These are phyloP conservation scores for Tanacetum coccineum DNA, from an alignment of 129 eudicot species.

Conservation along the genomic window DNA sequence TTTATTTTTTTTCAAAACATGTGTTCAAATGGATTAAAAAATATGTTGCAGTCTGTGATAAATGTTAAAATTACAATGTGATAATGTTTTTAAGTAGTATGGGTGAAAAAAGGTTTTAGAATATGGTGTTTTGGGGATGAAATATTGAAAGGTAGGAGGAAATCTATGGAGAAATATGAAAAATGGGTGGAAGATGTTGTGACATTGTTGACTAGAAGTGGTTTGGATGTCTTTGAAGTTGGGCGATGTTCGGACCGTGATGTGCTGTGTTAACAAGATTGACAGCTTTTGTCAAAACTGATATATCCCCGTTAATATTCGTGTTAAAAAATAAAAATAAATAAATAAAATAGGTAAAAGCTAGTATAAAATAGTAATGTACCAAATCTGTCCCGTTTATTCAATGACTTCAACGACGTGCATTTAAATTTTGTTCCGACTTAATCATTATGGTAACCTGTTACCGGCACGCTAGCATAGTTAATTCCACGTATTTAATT, in stretches of 20 bases:
- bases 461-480: too few species aligned
- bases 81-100: not conserved
- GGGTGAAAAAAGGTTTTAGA: not conserved
- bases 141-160: slow-evolving; percentile 26
- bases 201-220: slow-evolving; percentile 26
- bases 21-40: not conserved
- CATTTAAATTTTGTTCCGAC: too few species aligned
- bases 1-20: too few species aligned
- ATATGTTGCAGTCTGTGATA: slow-evolving; percentile 19
- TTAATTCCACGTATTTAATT: too few species aligned
- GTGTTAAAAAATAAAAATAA: too few species aligned
- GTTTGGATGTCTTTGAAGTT: slow-evolving; percentile 20
- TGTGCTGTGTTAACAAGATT: not conserved
- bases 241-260: not conserved
- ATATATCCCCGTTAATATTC: too few species aligned
- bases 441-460: too few species aligned
- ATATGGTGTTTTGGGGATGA: slow-evolving; percentile 13
- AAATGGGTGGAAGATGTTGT: slow-evolving; percentile 19
- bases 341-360: too few species aligned
- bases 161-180: slow-evolving; percentile 15
- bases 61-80: slow-evolving; percentile 7
- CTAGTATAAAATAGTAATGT: too few species aligned
- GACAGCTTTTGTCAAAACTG: too few species aligned
- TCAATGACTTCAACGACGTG: too few species aligned
- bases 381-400: too few species aligned